Conservation (phyloP, 345 rosid species). For the Alliaria petiolata region DNA sequence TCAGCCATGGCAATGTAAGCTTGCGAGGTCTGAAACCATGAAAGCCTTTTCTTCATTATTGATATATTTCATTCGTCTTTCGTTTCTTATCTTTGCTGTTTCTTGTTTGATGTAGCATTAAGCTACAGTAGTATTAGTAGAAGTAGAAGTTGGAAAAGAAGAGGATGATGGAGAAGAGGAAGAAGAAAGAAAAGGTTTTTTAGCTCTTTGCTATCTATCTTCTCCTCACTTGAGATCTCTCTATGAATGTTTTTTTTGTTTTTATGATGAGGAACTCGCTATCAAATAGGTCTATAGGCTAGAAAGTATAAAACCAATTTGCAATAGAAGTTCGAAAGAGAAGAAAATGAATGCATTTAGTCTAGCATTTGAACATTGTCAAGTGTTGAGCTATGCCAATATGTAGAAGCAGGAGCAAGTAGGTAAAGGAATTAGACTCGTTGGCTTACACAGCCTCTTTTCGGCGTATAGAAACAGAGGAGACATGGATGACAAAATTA, state of each 20-base stretch:
- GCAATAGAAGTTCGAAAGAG: conserved; percentile 1
- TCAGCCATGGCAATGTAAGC: conserved; percentile 52
- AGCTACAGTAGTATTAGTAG: conserved; percentile 26
- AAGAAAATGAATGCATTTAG: not conserved
- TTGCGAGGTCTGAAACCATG: conserved; percentile 43
- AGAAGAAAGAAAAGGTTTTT: not conserved
- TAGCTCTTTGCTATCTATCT: conserved; percentile 15
- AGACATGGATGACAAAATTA: no score
- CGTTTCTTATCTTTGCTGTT: not conserved
- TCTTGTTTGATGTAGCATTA: conserved; percentile 15
- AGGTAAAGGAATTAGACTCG: no score
- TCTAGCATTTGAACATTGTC: not conserved
- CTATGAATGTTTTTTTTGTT: not conserved
- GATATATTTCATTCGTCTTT: conserved; percentile 5
- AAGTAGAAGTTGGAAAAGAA: conserved; percentile 17
- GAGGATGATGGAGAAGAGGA: not conserved
- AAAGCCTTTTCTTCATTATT: conserved; percentile 19
- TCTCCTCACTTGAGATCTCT: not conserved
- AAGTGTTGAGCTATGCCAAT: not conserved
- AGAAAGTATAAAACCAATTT: not conserved
- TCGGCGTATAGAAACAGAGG: no score
- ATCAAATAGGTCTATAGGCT: not conserved
- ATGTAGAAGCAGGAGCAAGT: no score
- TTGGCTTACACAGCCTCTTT: no score
- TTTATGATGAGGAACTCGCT: not conserved